These are phyloP conservation scores for Cercospora sp. DNA, from an alignment of 2,329 filamentous ascomycete genomes.

Conservation along the genomic window DNA sequence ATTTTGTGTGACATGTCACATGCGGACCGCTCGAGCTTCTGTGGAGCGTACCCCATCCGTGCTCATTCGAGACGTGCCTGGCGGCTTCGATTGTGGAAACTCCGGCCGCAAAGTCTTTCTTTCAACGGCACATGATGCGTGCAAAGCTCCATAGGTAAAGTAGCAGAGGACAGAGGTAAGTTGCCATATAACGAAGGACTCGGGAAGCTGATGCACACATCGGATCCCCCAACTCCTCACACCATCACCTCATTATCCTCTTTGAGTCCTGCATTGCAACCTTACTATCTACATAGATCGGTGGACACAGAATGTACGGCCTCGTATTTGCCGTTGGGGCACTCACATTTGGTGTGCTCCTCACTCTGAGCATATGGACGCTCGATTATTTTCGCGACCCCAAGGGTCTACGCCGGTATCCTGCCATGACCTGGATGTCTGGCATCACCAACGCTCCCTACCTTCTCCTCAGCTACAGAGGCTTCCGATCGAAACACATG, in stretches of 20 bases:
- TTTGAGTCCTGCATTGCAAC: neutral
- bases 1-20: neutral
- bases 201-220: neutral
- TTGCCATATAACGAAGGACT: neutral
- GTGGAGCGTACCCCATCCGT: conserved; percentile 5
- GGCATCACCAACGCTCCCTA: conserved; percentile 50
- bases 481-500: conserved; percentile 47
- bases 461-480: conserved; percentile 45
- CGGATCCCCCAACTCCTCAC: conserved; percentile 1
- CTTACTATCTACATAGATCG: neutral
- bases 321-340: conserved; percentile 23
- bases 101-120: neutral
- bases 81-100: neutral
- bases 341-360: conserved; percentile 16
- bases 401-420: conserved; percentile 52
- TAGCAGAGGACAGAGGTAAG: neutral
- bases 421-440: conserved; percentile 46
- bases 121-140: neutral
- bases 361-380: conserved; percentile 26
- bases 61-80: neutral
- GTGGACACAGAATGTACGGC: conserved; percentile 26
- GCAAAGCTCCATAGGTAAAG: neutral
- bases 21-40: neutral
- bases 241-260: neutral
- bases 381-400: conserved; percentile 46